Base-by-base conservation (phyloP, 2,329 filamentous ascomycete species). In the Verticillium tricorpus region DNA sequence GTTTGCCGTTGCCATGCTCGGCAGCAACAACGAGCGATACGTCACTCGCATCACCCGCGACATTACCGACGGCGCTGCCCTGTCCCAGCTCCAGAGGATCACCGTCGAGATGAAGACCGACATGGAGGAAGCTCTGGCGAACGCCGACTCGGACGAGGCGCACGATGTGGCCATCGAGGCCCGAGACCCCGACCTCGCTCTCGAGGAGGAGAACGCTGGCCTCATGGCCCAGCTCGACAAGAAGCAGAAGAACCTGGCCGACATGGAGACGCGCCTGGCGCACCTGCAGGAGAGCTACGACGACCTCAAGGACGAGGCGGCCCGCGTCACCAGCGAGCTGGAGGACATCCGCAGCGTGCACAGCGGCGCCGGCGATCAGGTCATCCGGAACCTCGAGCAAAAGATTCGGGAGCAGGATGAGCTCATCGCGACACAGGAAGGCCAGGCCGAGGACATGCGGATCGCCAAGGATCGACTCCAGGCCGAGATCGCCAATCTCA, bases 351-450 rank as follows among this genome's bases (percentile, higher is more conserved):
- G 78, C 66, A 77, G 80, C 68, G 73, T 84, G 76, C 67, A 79
- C 73, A 75, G 85, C 77, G 76, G 85, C 70, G 75, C 78, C 73
- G 78, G 77, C 72, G 84, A 77, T 70, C 78, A 82, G 60, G 76
- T 81, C 58, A 81, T 86, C 65, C 78, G 78, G 74, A 74, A 80
- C 63, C 76, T 89, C 67, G 79, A 88, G 67, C 76, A 77, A 54
- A 82, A 83, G 66, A 77, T 89, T 28, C 83, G 84, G 50, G 86
- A 92, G 67, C 87, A 90, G 68, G 88, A 91, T 71, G 82, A 89
- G 62, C 79, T 92, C 58, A 93, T 93, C 69, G 86, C 87, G 45
- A 83, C 80, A 28, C 85, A 92, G 67, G 90, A 93, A 71, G 82
- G 83, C 22, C 84, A 90, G 67, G 75, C 89, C 12, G 84, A 89